Base-by-base conservation (phyloP, 768 basidiomycete species). In the Kwoniella dejecticola region DNA sequence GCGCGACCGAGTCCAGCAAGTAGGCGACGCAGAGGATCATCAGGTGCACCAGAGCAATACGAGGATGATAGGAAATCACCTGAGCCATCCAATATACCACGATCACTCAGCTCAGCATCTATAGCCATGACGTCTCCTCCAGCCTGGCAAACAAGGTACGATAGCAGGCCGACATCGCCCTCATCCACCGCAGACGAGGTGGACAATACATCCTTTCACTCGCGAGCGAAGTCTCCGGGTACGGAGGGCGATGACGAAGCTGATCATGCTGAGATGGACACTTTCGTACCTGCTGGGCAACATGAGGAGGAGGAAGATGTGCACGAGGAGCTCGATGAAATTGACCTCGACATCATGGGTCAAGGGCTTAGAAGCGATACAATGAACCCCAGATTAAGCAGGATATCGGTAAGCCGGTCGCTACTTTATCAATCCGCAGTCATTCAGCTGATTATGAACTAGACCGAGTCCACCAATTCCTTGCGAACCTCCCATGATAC, bases 401-500 rank as follows among this genome's bases (percentile, higher is more conserved):
- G 62, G 15, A 66, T 72, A 11, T 69, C 71, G 11, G 74, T 72
- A 23, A 62, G 70, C 60, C 4, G 3, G 12, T 17, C 17, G 21
- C 4, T 42, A 13, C 26, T 57, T 30, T 24, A 54, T 8, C 24
- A 21, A 26, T 30, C 36, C 26, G 0, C 21, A 10, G 10, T n/a
- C 30, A 29, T 24, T 26, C 10, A 31, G 26, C 38, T 53, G 17
- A 40, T 36, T 36, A 36, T 17, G 45, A 50, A 15, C 3, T 45
- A 77, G 75, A 75, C 73, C 23, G 68, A 71, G 36, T 91, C 89
- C 3, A 87, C 84, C 0, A 83, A 83, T 1, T 90, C 89, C 1
- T 80, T 92, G 72, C 86, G 69, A 1, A 70, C 88, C 55, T 83
- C 87, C 6, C 77, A 84, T n/a, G 89, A 91, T 45, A 84, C 85